Evolutionary conservation across 257 asterid genomes (phyloP).

Genomic region (Plectranthus barbatus): DNA sequence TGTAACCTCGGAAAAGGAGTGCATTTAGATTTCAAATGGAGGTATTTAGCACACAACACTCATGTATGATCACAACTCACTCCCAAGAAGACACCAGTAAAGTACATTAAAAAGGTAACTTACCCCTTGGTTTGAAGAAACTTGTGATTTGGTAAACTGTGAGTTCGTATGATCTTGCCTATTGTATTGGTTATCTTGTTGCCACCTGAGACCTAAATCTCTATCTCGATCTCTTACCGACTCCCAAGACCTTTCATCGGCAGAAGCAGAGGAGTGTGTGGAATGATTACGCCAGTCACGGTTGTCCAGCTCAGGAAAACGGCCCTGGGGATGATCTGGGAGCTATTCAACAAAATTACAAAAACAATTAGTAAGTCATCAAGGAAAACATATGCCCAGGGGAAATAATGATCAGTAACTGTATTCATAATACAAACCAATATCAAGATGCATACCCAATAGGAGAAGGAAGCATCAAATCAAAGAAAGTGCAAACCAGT

Average conservation of each 20-base stretch:
- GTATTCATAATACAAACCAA: not conserved
- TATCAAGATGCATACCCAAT: not conserved
- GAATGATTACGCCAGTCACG: conserved; percentile 58
- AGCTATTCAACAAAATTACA: conserved; percentile 5
- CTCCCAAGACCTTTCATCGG: conserved; percentile 48
- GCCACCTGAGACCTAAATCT: conserved; percentile 38
- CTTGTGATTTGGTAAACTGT: conserved; percentile 44
- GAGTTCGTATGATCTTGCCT: conserved; percentile 37
- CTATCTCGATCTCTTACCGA: conserved; percentile 52
- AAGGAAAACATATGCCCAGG: not conserved
- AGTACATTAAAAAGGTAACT: not conserved
- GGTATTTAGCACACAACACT: not conserved
- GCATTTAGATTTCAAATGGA: not conserved
- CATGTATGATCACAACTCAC: not conserved
- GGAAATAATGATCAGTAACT: not conserved
- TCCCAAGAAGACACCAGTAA: not conserved
- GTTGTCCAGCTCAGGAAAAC: conserved; percentile 55
- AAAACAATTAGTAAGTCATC: not conserved
- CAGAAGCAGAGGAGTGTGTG: conserved; percentile 26
- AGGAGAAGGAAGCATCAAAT: not conserved
- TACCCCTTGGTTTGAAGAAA: conserved; percentile 51
- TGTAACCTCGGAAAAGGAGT: not conserved
- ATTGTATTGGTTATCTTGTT: conserved; percentile 39
- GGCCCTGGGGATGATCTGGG: conserved; percentile 34
- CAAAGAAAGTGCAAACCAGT: not conserved